Conservation (phyloP, 768 basidiomycete genomes). For the Hygrophorus pudorinus region DNA sequence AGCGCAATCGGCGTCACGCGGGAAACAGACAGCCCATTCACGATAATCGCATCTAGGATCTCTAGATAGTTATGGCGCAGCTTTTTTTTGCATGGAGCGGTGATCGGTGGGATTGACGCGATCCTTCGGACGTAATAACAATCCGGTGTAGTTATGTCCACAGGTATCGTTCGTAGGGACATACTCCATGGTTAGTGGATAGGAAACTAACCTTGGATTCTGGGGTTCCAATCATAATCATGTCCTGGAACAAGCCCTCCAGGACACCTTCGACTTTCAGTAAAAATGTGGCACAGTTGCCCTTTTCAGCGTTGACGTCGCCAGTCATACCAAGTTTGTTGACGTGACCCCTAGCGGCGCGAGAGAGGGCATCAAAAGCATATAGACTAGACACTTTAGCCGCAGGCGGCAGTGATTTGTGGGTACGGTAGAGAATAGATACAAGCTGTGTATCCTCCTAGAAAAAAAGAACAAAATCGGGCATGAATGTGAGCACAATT, state of each 20-base stretch:
- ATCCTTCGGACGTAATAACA: background rate
- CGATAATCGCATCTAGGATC: constrained; percentile 1
- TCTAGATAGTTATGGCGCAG: constrained; percentile 2
- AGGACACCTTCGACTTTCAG: constrained; percentile 85
- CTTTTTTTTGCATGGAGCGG: background rate
- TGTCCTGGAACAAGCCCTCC: constrained; percentile 83
- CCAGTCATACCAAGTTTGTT: constrained; percentile 54
- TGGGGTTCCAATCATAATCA: constrained; percentile 49
- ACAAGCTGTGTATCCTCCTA: constrained; percentile 85
- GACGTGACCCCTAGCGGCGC: constrained; percentile 63
- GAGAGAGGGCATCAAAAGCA: constrained; percentile 85
- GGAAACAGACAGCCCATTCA: background rate
- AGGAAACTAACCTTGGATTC: constrained; percentile 79
- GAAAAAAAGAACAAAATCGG: background rate
- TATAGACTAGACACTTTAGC: constrained; percentile 86
- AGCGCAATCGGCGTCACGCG: background rate
- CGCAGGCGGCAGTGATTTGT: constrained; percentile 60
- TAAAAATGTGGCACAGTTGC: constrained; percentile 76
- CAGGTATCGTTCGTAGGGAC: constrained; percentile 3
- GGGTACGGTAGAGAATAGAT: constrained; percentile 79
- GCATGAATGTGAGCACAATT: background rate
- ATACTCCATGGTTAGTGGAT: constrained; percentile 2
- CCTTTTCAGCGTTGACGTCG: constrained; percentile 44
- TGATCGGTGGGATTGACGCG: background rate
- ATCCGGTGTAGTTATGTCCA: no score